Base-by-base conservation (phyloP, 495 filamentous ascomycete genomes). In the Jackrogersella minutella region DNA sequence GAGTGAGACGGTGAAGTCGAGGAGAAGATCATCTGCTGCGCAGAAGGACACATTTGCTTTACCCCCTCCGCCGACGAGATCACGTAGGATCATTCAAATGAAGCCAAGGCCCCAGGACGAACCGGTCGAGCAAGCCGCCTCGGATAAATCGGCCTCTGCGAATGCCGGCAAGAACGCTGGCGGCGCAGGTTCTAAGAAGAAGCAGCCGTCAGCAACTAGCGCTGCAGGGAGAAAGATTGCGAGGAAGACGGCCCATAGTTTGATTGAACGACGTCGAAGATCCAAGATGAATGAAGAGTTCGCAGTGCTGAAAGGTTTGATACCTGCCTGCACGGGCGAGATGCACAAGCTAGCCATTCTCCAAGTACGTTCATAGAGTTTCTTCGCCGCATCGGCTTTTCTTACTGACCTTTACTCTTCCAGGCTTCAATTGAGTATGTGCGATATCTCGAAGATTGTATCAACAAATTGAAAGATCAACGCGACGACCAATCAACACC, bases 261-360 rank as follows among this genome's bases (percentile, higher is more conserved):
- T 98, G 68, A 99, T 99, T 71, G 95, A 99, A 78, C 85, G 95
- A 13, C 80, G 96, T 46, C 81, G 95, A 65, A 83, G 95, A 49
- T 96, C 91, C 4, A 99, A 98, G 82, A 99, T 99, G 95, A 99
- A 99, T 70, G 95, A 98, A 71, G 95, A 98, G 77, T 99, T 99
- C 79, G 89, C 86, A 0, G 90, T 95, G 13, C 79, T 99, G 60
- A 98, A 97, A 79, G 86, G 90, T 73, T 91, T 99, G 90, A 96
- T 99, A 66, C 96, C 96, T 0, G 96, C 95, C 0, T 98, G 95
- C 72, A 80, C 79, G 6, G 92, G 93, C 16, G 93, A 97, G 71
- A 99, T 99, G 95, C 95, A 99, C 78, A 99, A 99, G 80, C 83
- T 99, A 47, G 93, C 93, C 1, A 97, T 99, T 64, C 81, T 99